Percentiles rank a stretch among this genome's conserved stretches.
phyloP scores from a whole-genome alignment of 2,329 filamentous ascomycete species.

The Graphilbum ipis-grandicollis region DNA sequence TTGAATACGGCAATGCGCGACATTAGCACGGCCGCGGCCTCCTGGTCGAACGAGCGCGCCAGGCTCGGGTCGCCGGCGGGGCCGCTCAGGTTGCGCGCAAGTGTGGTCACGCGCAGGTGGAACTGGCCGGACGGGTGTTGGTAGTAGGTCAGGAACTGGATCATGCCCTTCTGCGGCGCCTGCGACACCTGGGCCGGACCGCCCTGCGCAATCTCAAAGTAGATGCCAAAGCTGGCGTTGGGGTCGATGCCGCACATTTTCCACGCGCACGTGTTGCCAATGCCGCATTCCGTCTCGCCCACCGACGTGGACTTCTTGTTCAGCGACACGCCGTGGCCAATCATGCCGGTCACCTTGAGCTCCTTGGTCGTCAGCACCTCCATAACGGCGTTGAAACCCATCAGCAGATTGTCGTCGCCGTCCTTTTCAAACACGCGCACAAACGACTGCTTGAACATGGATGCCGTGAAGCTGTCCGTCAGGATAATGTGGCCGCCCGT shows the following conservation, averaged over 20 bases:
- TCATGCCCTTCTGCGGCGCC: conserved; percentile 79
- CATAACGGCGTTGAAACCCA: conserved; percentile 95
- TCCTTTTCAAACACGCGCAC: conserved; percentile 96
- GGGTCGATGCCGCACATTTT: conserved; percentile 99
- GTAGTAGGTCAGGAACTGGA: conserved; percentile 97
- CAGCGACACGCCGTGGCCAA: conserved; percentile 87
- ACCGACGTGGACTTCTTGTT: conserved; percentile 98
- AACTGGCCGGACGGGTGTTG: conserved; percentile 94
- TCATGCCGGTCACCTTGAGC: conserved; percentile 91
- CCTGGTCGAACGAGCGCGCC: conserved; percentile 94
- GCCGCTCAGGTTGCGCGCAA: conserved; percentile 78
- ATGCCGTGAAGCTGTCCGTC: conserved; percentile 95
- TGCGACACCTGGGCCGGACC: conserved; percentile 66
- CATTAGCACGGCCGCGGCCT: conserved; percentile 95
- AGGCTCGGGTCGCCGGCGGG: conserved; percentile 89
- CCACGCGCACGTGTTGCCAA: conserved; percentile 97
- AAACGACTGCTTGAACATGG: conserved; percentile 99
- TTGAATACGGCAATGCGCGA: conserved; percentile 98
- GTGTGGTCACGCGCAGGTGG: conserved; percentile 87
- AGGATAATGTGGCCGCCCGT: conserved; percentile 97
- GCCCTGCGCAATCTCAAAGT: conserved; percentile 95
- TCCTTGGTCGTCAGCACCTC: conserved; percentile 97
- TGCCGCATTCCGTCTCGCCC: conserved; percentile 93
- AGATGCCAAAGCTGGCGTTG: conserved; percentile 81
- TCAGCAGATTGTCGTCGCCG: conserved; percentile 78